Percentiles rank a stretch among this genome's conserved stretches.
These are phyloP conservation scores for Albatrellus sp. DNA, from an alignment of 1,284 basidiomycete species.

Conservation along the genomic window DNA sequence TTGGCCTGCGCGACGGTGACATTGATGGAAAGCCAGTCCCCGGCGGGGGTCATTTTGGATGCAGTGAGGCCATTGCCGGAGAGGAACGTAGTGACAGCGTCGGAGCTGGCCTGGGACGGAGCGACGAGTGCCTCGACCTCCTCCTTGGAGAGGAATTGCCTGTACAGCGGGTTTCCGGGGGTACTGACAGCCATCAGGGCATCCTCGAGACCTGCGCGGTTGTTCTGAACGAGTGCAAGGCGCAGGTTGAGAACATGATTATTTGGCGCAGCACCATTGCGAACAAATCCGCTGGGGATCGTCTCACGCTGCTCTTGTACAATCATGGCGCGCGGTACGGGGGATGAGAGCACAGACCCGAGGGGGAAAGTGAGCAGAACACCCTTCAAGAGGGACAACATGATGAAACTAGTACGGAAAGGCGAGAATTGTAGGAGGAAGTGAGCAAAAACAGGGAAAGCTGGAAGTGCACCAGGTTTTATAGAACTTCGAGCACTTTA, in stretches of 20 bases:
- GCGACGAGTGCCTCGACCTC: constrained; percentile 24
- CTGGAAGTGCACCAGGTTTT: no score
- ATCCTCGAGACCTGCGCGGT: constrained; percentile 19
- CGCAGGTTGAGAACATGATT: constrained; percentile 13
- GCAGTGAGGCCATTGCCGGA: constrained; percentile 16
- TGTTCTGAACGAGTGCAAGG: constrained; percentile 14
- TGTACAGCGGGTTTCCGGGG: constrained; percentile 17
- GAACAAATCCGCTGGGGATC: constrained; percentile 11
- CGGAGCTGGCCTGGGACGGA: constrained; percentile 18
- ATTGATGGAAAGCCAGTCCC: constrained; percentile 14
- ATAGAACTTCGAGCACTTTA: no score
- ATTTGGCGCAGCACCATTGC: constrained; percentile 11
- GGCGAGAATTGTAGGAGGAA: neutral
- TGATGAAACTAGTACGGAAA: no score
- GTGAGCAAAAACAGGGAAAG: no score
- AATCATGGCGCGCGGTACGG: constrained; percentile 3
- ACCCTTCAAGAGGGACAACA: neutral
- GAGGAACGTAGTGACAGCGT: constrained; percentile 20
- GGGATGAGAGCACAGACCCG: neutral
- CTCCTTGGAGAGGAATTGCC: constrained; percentile 18
- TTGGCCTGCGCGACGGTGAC: constrained; percentile 19
- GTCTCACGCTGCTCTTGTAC: constrained; percentile 11
- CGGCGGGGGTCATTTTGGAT: constrained; percentile 13
- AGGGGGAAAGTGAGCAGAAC: neutral
- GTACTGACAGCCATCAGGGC: constrained; percentile 18